Evolutionary conservation across 495 filamentous ascomycete genomes (phyloP), one percentile per base, ranked within the genome.

Genomic region (Terfezia claveryi): DNA sequence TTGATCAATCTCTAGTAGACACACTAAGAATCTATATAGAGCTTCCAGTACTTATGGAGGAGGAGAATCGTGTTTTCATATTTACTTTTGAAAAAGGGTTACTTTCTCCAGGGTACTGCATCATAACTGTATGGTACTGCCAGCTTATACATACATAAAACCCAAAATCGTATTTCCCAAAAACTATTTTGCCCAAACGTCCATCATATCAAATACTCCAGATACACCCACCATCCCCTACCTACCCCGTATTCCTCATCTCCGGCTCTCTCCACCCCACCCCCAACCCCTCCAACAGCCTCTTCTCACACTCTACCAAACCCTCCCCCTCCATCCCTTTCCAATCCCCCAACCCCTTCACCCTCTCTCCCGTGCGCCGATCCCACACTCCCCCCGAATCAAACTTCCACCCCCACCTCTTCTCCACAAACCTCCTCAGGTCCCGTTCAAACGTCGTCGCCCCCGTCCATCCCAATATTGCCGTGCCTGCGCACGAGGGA

Each of bases 391-490:
- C 92, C 62, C 83, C 92, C 37, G 82, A 87, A 63, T 94, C 86
- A 65, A 99, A 95, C 67, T 88, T 93, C 74, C 84, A 82, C 10
- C 69, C 68, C 58, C 76, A 76, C 49, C 72, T 72, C 54, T 80
- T 76, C 69, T 87, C 93, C 52, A 80, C 82, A 66, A 85, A 89
- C 52, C 80, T 68, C 41, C 87, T 70, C 54, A 99, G 62, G 66
- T 99, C 91, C 36, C 92, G 71, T 70, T 94, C 77, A 62, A 94
- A 99, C 0, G 87, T 94, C 6, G 79, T 85, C 9, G 80, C 92
- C 2, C 85, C 83, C 12, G 81, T 80, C 92, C 89, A 96, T 3
- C 85, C 87, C 4, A 87, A 68, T 3, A 96, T 74, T 0, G 86
- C 91, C 61, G 87, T 94, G 0, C 92, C 91, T 3, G 82, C 76